phyloP scores from a whole-genome alignment of 768 basidiomycete genomes.

The Tephrocybe sp. region DNA sequence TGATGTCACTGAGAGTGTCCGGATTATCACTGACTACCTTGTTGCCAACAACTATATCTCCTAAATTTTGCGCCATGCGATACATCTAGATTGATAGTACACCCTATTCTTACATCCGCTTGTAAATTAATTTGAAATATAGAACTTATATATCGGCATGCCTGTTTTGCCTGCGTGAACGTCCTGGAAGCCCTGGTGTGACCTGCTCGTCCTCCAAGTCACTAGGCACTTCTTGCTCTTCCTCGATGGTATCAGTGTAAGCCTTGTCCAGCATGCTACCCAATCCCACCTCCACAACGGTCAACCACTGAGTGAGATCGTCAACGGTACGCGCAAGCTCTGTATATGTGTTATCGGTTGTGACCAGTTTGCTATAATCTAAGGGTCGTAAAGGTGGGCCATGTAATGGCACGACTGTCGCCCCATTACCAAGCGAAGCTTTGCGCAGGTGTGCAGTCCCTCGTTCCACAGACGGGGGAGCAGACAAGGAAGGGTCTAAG shows the following conservation, averaged over 20 bases:
- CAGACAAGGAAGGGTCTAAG: constrained; percentile 20
- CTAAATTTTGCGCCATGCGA: background rate
- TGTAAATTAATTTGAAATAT: background rate
- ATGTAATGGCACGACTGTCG: constrained; percentile 22
- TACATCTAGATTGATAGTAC: constrained; percentile 11
- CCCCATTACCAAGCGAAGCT: constrained; percentile 25
- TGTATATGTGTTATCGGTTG: constrained; percentile 57
- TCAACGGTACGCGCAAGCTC: constrained; percentile 76
- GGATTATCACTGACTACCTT: constrained; percentile 80
- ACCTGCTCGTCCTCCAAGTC: constrained; percentile 12
- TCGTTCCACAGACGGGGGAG: constrained; percentile 18
- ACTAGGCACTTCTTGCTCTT: constrained; percentile 52
- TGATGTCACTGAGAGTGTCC: constrained; percentile 77
- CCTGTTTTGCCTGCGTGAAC: constrained; percentile 2
- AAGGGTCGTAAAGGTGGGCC: constrained; percentile 61
- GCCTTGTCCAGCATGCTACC: constrained; percentile 60
- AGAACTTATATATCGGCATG: constrained; percentile 7
- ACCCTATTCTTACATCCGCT: constrained; percentile 12
- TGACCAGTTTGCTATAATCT: constrained; percentile 62
- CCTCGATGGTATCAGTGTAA: constrained; percentile 55
- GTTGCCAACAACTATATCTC: constrained; percentile 58
- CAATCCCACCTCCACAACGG: constrained; percentile 71
- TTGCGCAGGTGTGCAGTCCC: constrained; percentile 12
- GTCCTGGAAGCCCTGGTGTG: constrained; percentile 3
- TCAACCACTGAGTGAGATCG: constrained; percentile 76